These are phyloP conservation scores for Candida ulmi DNA, from an alignment of 805 yeast genomes.

Conservation along the genomic window DNA sequence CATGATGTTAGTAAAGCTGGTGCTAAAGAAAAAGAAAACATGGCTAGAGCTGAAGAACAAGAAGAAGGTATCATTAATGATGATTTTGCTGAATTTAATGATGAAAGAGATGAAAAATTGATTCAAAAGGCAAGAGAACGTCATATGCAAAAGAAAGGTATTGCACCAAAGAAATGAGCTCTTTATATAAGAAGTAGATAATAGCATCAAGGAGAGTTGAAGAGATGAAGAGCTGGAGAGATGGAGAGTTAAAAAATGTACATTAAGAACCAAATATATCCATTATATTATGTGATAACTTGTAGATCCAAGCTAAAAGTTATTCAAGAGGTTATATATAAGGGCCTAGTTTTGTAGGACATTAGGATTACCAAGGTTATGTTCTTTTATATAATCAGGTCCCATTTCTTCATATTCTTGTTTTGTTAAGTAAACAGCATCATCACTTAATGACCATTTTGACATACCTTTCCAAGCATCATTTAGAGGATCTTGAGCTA, in stretches of 20 bases:
- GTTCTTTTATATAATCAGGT: conserved; percentile 82
- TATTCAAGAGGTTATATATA: too few relatives aligned
- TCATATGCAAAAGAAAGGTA: conserved; percentile 63
- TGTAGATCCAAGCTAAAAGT: too few relatives aligned
- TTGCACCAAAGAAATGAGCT: conserved; percentile 50
- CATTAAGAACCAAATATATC: neutral
- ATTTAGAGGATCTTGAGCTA: conserved; percentile 59
- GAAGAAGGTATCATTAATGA: conserved; percentile 79
- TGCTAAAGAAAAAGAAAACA: conserved; percentile 76
- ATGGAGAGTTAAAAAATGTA: too few relatives aligned
- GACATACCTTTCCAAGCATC: conserved; percentile 98
- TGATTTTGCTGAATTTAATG: conserved; percentile 81
- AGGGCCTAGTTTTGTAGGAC: conserved; percentile 4
- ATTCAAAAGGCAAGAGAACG: conserved; percentile 65
- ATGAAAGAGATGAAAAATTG: conserved; percentile 66
- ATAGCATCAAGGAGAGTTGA: neutral
- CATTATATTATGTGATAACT: neutral
- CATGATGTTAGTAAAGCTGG: conserved; percentile 83
- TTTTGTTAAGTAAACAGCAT: conserved; percentile 50
- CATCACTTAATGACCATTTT: conserved; percentile 55
- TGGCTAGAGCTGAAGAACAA: conserved; percentile 76
- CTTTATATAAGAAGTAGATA: conserved; percentile 3
- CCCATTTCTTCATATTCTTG: conserved; percentile 87
- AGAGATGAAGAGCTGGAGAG: too few relatives aligned
- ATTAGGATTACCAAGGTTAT: conserved; percentile 60